Evolutionary conservation across 1,284 basidiomycete genomes (phyloP), one percentile per base, ranked within the genome.

Genomic region (Exobasidium cylindrosporum): DNA sequence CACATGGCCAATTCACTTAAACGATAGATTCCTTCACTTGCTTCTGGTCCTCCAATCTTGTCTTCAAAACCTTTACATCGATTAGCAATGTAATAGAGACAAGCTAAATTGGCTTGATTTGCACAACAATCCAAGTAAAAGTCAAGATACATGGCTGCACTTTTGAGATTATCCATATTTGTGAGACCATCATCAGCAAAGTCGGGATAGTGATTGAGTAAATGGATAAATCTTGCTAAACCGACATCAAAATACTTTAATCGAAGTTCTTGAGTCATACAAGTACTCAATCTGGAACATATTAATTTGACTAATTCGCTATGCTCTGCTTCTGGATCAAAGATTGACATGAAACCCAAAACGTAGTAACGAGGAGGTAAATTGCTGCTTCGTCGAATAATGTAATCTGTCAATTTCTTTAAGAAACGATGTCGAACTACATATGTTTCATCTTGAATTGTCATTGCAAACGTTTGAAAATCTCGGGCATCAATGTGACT

Each of bases 181-280:
- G 26, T 31, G 11, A 44, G 58, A 47, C 75, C 85, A 57, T 75
- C 89, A 88, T 87, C 89, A 3, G 88, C 86, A 68, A 89, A 86
- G 80, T 98, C 95, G 1, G 95, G 94, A 81, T 98, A 95, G 77
- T 96, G 92, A 0, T 93, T 90, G 1, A 98, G 83, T 0, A 95
- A 80, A 74, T 94, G 90, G 4, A 98, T 83, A 14, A 97, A 82
- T 3, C 93, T 87, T 31, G 93, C 86, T 70, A 97, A 90, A 0
- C 89, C 86, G 62, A 88, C 82, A 76, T 97, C 95, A 61, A 95
- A 55, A 3, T 58, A 32, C 62, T 69, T 64, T n/a, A 71, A 49
- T 24, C 72, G 40, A 29, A 61, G 47, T 7, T 66, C 67, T 0
- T 49, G 47, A 2, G 63, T 67, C 5, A 74, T 13, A 2, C 30